These are phyloP conservation scores for Thermomyces lanuginosus DNA, from an alignment of 2,329 filamentous ascomycete species.

Conservation along the genomic window DNA sequence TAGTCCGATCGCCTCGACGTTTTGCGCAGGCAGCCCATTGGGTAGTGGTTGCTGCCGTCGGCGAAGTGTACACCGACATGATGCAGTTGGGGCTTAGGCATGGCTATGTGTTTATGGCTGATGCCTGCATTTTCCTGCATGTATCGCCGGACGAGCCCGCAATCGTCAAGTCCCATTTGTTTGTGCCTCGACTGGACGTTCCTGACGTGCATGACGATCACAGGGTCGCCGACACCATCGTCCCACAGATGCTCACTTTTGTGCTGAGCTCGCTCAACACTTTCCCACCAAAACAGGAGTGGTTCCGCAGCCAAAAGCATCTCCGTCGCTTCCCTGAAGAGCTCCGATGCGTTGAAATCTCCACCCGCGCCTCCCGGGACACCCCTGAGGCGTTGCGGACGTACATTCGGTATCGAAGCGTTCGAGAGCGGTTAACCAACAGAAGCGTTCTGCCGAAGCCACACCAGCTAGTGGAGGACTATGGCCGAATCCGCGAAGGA, in stretches of 20 bases:
- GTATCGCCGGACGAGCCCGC: slow-evolving; percentile 11
- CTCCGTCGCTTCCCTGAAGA: no score
- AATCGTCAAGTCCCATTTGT: slow-evolving; percentile 12
- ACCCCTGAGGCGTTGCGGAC: no score
- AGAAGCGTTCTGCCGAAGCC: no score
- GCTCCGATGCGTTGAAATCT: no score
- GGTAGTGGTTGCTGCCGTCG: slow-evolving; percentile 13
- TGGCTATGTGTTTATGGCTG: slow-evolving; percentile 16
- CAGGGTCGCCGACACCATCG: slow-evolving; percentile 16
- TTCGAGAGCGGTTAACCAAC: no score
- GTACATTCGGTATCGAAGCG: no score
- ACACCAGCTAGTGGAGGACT: no score
- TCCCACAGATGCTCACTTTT: slow-evolving; percentile 19
- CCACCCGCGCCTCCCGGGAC: no score
- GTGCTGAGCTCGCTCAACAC: slow-evolving; percentile 14
- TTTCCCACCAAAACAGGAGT: slow-evolving; percentile 5
- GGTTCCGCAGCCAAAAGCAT: no score
- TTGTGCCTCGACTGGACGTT: slow-evolving; percentile 13
- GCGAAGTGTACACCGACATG: slow-evolving; percentile 18
- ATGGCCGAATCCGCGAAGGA: no score
- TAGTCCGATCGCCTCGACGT: no score
- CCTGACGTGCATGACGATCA: slow-evolving; percentile 8
- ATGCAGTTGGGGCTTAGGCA: slow-evolving; percentile 10
- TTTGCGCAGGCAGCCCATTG: no score
- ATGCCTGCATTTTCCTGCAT: slow-evolving; percentile 17